Evolutionary conservation across 2,329 filamentous ascomycete genomes (phyloP), one percentile per base, ranked within the genome.

Genomic region (Fusarium sp.): DNA sequence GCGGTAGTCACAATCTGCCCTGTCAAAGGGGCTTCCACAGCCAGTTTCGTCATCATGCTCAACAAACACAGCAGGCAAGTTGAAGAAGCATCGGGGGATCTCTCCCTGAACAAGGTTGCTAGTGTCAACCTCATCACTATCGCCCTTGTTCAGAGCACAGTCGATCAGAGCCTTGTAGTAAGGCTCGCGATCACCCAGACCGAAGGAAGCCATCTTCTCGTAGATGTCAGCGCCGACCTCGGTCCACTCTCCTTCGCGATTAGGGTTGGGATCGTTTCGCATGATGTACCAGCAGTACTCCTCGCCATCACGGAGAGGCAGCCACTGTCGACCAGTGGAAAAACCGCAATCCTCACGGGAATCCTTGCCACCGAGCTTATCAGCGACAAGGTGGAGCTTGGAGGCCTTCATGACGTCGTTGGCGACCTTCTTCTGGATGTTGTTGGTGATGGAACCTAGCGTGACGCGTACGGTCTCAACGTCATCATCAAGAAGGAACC

Each of bases 221-320:
- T 75, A 75, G 13, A 75, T 74, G 1, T 66, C 73, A 3, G 33
- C 35, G 0, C 17, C 51, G 3, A 61, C 70, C 8, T 75, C 73
- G 3, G 42, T 26, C 69, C 57, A 69, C 9, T 42, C 61, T 1
- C 60, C 57, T 1, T 51, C 22, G 4, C 60, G 42, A 36, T 44
- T 69, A 4, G 41, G 52, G 42, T 71, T 49, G 5, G 66, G 57
- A 3, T 66, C 44, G 13, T 75, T 69, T 5, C 63, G 57, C 73
- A 73, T 73, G 12, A 75, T 72, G 20, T 75, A 75, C 39, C 66
- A 75, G 61, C 73, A 75, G 47, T 75, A 72, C 17, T 75, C 67
- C 3, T 74, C 60, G 0, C 60, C 73, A 0, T 65, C 47, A 18
- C 58, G 63, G 6, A 75, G 63, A 0, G 52, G 20, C 4, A 75